Percentiles rank a stretch among this genome's conserved stretches.
phyloP scores from a whole-genome alignment of 192 early-diverging fungal species.

The Neocallimastix lanati region DNA sequence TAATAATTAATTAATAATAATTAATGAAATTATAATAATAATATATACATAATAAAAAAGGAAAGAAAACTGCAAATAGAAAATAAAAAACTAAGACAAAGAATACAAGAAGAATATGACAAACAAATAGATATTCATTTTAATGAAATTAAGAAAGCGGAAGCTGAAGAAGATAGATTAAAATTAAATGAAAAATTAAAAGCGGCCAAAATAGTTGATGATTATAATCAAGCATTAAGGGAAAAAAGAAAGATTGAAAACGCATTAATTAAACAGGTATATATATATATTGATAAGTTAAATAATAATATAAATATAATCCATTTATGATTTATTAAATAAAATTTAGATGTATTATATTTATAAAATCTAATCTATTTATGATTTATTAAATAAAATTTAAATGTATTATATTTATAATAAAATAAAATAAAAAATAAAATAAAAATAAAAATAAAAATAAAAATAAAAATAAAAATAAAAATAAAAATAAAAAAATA shows the following conservation, averaged over 20 bases:
- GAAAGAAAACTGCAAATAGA: not conserved
- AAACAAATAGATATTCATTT: not conserved
- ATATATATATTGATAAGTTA: too few species aligned
- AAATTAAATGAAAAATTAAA: not conserved
- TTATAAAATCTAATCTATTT: too few species aligned
- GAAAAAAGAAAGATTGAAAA: not conserved
- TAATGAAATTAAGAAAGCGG: not conserved
- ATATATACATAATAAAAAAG: not conserved
- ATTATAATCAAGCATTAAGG: not conserved
- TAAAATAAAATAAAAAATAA: too few species aligned
- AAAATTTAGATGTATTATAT: too few species aligned
- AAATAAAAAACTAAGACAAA: not conserved
- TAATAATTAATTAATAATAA: too few species aligned
- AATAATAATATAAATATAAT: too few species aligned
- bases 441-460: too few species aligned
- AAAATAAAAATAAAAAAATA: too few species aligned
- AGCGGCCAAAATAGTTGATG: not conserved
- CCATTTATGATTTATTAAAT: too few species aligned
- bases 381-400: too few species aligned
- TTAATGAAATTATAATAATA: not conserved
- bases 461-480: too few species aligned
- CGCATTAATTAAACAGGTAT: not conserved
- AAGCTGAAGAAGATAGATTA: not conserved
- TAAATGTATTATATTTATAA: too few species aligned
- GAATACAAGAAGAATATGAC: not conserved